Base-by-base conservation (phyloP, 371 early-diverging fungal genomes). In the Rhizopus microsporus region DNA sequence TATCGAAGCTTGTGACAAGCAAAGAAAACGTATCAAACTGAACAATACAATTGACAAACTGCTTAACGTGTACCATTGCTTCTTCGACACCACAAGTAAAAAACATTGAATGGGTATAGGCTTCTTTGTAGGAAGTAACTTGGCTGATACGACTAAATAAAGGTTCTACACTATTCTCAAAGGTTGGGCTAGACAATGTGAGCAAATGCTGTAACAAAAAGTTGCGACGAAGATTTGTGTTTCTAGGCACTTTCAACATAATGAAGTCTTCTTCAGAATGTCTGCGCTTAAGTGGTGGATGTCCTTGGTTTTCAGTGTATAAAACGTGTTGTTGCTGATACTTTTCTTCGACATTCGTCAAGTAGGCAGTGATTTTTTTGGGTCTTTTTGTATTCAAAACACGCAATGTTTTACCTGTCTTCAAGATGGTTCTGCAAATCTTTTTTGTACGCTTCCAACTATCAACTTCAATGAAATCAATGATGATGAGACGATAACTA, bases 61-160 rank as follows among this genome's bases (percentile, higher is more conserved):
- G 47, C 4, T 29, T 23, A n/a, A 47, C 31, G 8, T 47, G 47
- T 30, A 15, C 1, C 17, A 7, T 30, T 47, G 47, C 47, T 47
- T 47, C 47, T 30, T 47, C 47, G 31, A 47, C 17, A 47, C 47
- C 47, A 23, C 30, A 47, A 47, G 47, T 47, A 47, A 47, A 47
- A 47, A 47, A 29, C 31, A 13, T 4, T 15, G 47, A 47, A 29
- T 6, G 1, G 9, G 17, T 8, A 30, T 30, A 30, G 31, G n/a
- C 31, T 9, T 47, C 47, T 47, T 5, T 47, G 47, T 47, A 47
- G 1, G 31, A 9, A 29, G 47, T 47, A 2, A 47, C 31, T 30
- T 47, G 47, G 44, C 44, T 44, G 16, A 44, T 44, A 17, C 15
- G 12, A 17, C 15, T 31, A 4, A 47, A 47, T 4, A 15, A 4